A percentile compares a stretch with the other conserved stretches of the same genome.
phyloP scores from a whole-genome alignment of 345 rosid species.

The Eucalyptus globulus region DNA sequence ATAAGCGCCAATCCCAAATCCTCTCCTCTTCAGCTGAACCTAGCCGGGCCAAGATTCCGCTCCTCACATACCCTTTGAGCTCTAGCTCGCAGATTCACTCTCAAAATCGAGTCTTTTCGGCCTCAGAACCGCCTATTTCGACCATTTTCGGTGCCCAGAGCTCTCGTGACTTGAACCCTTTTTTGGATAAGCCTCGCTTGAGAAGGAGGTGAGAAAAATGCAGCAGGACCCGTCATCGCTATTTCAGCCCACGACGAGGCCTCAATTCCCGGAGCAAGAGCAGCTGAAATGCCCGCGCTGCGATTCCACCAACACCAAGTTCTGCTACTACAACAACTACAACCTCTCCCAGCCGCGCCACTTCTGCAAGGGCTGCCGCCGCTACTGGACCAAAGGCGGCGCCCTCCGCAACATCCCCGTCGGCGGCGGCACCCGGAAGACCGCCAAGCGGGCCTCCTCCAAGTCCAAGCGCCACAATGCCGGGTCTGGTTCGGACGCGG shows the following conservation, averaged over 20 bases:
- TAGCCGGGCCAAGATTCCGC: neutral
- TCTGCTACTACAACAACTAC: neutral
- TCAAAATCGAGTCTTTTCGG: neutral
- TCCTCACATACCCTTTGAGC: neutral
- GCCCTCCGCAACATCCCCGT: neutral
- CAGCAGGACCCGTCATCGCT: neutral
- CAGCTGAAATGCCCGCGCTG: neutral
- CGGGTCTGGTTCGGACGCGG: neutral
- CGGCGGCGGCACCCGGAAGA: neutral
- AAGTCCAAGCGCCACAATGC: neutral
- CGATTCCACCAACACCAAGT: neutral
- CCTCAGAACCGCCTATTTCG: neutral
- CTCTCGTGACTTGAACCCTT: neutral
- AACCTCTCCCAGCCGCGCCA: neutral
- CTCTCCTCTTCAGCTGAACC: neutral
- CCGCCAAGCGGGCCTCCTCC: neutral
- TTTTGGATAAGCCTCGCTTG: neutral
- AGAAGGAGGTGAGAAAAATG: neutral
- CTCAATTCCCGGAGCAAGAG: neutral
- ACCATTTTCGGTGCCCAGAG: neutral
- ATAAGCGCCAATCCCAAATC: neutral
- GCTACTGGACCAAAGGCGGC: neutral
- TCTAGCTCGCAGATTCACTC: neutral
- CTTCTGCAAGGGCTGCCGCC: neutral
- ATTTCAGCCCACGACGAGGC: neutral